These are phyloP conservation scores for Lactuca saligna DNA, from an alignment of 129 eudicot genomes.

Conservation along the genomic window DNA sequence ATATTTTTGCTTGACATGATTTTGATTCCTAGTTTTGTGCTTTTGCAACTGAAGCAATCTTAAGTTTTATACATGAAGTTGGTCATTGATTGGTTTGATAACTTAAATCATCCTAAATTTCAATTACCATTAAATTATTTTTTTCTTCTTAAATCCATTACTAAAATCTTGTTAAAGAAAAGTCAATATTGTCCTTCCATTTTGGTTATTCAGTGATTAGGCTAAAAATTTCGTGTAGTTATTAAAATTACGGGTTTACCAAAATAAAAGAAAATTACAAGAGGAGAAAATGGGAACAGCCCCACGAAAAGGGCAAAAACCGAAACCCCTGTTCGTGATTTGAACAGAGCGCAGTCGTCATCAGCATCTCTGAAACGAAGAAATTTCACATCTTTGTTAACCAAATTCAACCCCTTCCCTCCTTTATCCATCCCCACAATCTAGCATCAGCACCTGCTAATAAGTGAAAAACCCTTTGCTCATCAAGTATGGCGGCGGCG, in stretches of 20 bases:
- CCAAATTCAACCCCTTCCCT: constrained; percentile 3
- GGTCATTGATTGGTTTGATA: too few species aligned
- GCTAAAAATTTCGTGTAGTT: not conserved
- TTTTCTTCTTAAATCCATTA: too few species aligned
- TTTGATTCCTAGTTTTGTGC: too few species aligned
- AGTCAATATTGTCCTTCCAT: not conserved
- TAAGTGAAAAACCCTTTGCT: constrained; percentile 11
- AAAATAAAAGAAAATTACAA: not conserved
- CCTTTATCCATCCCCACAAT: constrained; percentile 1
- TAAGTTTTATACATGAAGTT: too few species aligned
- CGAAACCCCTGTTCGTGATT: constrained; percentile 29
- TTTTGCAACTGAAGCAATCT: too few species aligned
- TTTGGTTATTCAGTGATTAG: not conserved
- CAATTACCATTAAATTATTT: too few species aligned
- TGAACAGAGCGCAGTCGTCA: constrained; percentile 33
- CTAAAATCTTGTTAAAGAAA: too few species aligned
- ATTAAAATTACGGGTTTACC: not conserved
- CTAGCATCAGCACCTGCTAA: constrained; percentile 8
- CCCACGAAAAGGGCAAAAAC: constrained; percentile 10
- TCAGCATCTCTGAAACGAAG: constrained; percentile 17
- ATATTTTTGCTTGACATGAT: too few species aligned
- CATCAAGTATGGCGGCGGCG: constrained; percentile 14
- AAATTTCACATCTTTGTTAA: not conserved
- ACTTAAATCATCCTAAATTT: too few species aligned
- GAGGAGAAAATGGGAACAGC: not conserved